A percentile compares a stretch with the other conserved stretches of the same genome.
These are phyloP conservation scores for Tuber magnatum DNA, from an alignment of 495 filamentous ascomycete genomes.

Conservation along the genomic window DNA sequence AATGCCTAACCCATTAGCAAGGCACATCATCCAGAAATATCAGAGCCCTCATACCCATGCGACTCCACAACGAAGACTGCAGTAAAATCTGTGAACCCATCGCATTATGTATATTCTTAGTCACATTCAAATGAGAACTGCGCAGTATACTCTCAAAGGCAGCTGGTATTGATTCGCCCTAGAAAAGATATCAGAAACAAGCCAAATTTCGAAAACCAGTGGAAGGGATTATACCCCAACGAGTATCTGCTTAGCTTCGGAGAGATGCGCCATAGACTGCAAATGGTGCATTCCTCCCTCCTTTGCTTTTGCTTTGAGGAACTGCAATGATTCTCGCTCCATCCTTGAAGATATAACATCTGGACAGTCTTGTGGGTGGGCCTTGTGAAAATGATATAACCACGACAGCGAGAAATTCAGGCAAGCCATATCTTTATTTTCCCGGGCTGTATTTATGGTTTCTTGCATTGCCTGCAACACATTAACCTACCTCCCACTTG, in stretches of 20 bases:
- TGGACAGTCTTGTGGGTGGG: constrained; percentile 54
- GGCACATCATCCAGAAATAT: constrained; percentile 25
- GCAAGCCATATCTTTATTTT: constrained; percentile 85
- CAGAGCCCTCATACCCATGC: constrained; percentile 52
- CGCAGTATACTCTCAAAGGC: constrained; percentile 73
- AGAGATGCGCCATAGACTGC: constrained; percentile 74
- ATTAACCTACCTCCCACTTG: not conserved
- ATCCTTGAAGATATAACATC: constrained; percentile 46
- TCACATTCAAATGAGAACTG: constrained; percentile 72
- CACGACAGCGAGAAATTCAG: constrained; percentile 93
- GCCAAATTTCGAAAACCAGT: not conserved
- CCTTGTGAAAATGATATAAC: constrained; percentile 90
- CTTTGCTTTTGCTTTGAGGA: constrained; percentile 79
- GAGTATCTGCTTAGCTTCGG: constrained; percentile 75
- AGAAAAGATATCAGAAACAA: constrained; percentile 9
- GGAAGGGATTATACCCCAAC: constrained; percentile 47
- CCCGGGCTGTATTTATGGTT: constrained; percentile 79
- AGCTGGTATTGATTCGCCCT: constrained; percentile 72
- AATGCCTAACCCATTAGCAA: constrained; percentile 44
- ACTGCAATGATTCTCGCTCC: constrained; percentile 72
- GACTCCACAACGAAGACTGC: constrained; percentile 62
- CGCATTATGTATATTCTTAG: constrained; percentile 63
- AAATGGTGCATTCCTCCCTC: constrained; percentile 83
- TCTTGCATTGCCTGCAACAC: constrained; percentile 65
- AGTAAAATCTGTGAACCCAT: constrained; percentile 67